These are phyloP conservation scores for Tetracladium setigerum DNA, from an alignment of 495 filamentous ascomycete species.

Conservation along the genomic window DNA sequence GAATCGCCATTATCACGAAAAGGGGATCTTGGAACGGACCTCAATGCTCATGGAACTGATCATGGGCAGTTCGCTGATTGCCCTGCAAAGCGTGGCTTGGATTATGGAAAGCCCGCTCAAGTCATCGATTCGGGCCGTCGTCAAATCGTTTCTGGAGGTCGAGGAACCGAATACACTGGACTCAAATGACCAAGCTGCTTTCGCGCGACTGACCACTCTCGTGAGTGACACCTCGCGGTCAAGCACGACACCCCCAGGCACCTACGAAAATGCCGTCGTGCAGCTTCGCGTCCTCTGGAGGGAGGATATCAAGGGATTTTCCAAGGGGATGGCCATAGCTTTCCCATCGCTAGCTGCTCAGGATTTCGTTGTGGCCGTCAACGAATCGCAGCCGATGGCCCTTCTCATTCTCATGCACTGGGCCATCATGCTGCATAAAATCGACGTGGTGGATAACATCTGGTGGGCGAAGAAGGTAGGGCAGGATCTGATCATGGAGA, in stretches of 20 bases:
- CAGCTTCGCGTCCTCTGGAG: conserved; percentile 20
- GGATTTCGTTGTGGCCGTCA: conserved; percentile 22
- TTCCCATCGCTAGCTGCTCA: conserved; percentile 21
- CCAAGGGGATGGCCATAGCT: conserved; percentile 20
- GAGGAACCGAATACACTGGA: conserved; percentile 8
- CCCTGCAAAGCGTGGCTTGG: conserved; percentile 17
- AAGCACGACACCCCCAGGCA: not conserved
- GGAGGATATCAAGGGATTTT: conserved; percentile 20
- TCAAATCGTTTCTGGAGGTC: conserved; percentile 15
- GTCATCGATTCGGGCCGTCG: conserved; percentile 6
- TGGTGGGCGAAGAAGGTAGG: conserved; percentile 16
- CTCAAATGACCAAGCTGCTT: conserved; percentile 12
- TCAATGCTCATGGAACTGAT: conserved; percentile 25
- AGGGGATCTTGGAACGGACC: conserved; percentile 13
- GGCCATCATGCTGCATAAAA: conserved; percentile 19
- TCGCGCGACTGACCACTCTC: conserved; percentile 14
- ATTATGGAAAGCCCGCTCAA: conserved; percentile 23
- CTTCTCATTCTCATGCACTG: conserved; percentile 28
- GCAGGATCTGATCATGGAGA: conserved; percentile 12
- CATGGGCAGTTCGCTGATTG: conserved; percentile 21
- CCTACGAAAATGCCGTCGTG: conserved; percentile 15
- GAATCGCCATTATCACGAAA: conserved; percentile 5
- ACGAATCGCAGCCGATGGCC: conserved; percentile 23
- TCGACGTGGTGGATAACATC: conserved; percentile 8
- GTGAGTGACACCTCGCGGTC: not conserved